These are phyloP conservation scores for Lunularia cruciata DNA, from an alignment of 225 moss, liverwort and hornwort genomes.

Conservation along the genomic window DNA sequence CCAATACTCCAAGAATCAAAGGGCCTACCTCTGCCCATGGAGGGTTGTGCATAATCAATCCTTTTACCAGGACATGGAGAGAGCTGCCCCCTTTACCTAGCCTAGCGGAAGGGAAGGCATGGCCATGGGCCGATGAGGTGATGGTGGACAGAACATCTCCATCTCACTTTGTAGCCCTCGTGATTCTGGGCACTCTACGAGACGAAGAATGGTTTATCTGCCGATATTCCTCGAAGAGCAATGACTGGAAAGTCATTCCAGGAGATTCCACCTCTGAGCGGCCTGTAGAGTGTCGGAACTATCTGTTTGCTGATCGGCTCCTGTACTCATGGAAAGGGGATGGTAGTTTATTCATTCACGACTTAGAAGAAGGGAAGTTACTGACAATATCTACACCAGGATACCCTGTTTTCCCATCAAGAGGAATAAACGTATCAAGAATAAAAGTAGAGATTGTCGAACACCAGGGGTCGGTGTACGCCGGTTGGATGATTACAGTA, in stretches of 20 bases:
- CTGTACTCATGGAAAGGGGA: constrained; percentile 3
- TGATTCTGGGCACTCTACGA: not conserved
- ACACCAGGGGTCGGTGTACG: constrained; percentile 1
- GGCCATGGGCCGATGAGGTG: not conserved
- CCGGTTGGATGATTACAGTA: not conserved
- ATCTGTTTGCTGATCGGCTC: not conserved
- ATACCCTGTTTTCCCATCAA: not conserved
- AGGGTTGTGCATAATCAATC: constrained; percentile 6
- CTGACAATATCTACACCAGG: not conserved
- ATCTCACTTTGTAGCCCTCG: not conserved
- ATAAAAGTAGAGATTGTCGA: not conserved
- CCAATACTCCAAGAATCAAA: not conserved
- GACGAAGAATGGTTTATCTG: constrained; percentile 14
- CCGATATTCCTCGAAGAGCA: not conserved
- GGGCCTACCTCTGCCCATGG: not conserved
- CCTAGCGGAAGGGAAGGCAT: not conserved
- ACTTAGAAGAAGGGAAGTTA: not conserved
- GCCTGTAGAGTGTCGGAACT: not conserved
- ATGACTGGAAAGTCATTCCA: not conserved
- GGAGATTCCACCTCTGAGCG: not conserved
- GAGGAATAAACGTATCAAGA: not conserved
- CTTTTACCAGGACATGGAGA: constrained; percentile 12
- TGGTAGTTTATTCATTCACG: not conserved
- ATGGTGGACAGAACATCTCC: not conserved
- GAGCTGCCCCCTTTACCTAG: not conserved